Evolutionary conservation across 2,329 filamentous ascomycete species (phyloP).

Genomic region (Beauveria varroae): DNA sequence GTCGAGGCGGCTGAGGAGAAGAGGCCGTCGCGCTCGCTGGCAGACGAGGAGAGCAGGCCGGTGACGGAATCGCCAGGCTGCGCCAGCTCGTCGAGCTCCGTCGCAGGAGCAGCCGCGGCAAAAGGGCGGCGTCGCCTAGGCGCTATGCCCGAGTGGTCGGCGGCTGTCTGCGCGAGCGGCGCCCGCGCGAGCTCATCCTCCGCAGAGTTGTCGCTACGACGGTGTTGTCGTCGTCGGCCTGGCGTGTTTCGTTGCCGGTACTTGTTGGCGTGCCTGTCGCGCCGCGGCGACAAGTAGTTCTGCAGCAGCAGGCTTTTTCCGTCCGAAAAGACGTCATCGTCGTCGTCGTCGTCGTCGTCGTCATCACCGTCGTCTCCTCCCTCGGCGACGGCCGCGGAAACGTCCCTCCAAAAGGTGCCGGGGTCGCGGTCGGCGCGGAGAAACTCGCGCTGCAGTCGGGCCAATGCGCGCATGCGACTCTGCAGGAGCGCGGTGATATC

Average conservation of each 20-base stretch:
- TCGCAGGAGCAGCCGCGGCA: background rate
- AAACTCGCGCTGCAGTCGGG: conserved; percentile 28
- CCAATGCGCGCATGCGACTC: conserved; percentile 27
- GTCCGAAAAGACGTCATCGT: background rate
- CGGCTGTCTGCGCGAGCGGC: background rate
- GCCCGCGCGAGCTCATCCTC: background rate
- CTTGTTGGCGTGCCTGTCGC: background rate
- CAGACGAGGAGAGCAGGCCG: background rate
- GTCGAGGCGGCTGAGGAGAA: conserved; percentile 11
- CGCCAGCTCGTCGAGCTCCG: conserved; percentile 13
- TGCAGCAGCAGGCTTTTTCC: conserved; percentile 3
- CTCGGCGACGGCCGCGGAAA: conserved; percentile 8
- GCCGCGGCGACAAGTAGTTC: conserved; percentile 7
- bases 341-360: background rate
- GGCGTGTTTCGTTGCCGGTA: background rate
- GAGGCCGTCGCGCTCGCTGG: background rate
- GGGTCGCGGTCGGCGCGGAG: conserved; percentile 21
- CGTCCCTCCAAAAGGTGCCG: conserved; percentile 23
- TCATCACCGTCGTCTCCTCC: background rate
- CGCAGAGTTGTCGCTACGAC: background rate
- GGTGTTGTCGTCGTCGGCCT: background rate
- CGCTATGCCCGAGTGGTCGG: background rate
- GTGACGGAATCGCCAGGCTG: background rate
- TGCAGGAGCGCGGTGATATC: conserved; percentile 29
- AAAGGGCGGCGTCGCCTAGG: background rate